These are phyloP conservation scores for Plectranthus barbatus DNA, from an alignment of 257 asterid genomes.

Conservation along the genomic window DNA sequence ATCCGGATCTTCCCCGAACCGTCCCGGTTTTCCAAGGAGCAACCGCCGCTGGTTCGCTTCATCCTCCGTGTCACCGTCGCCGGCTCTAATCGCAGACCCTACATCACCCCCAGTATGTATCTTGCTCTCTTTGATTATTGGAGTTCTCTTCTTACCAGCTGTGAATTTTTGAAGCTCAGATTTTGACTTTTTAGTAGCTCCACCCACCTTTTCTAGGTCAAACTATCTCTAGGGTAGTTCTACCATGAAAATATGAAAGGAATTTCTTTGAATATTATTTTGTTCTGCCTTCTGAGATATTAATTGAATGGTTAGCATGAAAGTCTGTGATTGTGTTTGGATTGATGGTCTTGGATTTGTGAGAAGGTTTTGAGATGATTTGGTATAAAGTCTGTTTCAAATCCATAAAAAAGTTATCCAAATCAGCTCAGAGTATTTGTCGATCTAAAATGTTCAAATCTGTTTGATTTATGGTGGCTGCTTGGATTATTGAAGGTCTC, in stretches of 20 bases:
- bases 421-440: not conserved
- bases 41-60: conserved; percentile 84
- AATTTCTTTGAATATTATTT: too few relatives aligned
- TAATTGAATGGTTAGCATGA: not conserved
- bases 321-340: not conserved
- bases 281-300: not conserved
- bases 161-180: too few relatives aligned
- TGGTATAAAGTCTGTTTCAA: not conserved
- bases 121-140: not conserved
- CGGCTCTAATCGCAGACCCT: conserved; percentile 53
- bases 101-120: conserved; percentile 53
- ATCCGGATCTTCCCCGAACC: conserved; percentile 73
- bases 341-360: not conserved
- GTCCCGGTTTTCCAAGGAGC: conserved; percentile 69
- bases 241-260: too few relatives aligned
- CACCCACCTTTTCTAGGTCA: too few relatives aligned
- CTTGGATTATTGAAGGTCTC: too few relatives aligned
- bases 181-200: too few relatives aligned
- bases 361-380: not conserved
- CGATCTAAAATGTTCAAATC: too few relatives aligned
- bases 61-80: conserved; percentile 54
- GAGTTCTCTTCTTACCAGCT: not conserved
- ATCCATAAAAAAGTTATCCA: not conserved
- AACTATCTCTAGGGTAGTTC: too few relatives aligned
- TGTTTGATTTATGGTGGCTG: too few relatives aligned